Evolutionary conservation across 2,329 filamentous ascomycete species (phyloP).

Genomic region (Xylaria sp.): DNA sequence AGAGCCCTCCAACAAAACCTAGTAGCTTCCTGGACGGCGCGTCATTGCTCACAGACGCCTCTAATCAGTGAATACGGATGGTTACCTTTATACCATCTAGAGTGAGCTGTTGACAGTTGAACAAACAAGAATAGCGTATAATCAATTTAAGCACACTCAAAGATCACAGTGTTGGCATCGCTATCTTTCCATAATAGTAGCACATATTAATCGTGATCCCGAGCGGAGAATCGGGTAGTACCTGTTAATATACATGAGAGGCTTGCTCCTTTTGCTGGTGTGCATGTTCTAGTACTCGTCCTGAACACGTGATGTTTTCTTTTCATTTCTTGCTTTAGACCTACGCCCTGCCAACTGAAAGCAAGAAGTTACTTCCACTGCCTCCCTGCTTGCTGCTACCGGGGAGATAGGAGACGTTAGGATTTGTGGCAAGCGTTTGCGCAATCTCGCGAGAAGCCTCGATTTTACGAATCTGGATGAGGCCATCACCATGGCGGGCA

Average conservation of each 20-base stretch:
- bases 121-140: background rate
- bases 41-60: too few species aligned
- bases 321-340: constrained; percentile 17
- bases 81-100: background rate
- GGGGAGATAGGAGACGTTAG: constrained; percentile 94
- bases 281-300: background rate
- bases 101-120: background rate
- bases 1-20: background rate
- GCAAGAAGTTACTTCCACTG: constrained; percentile 51
- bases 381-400: constrained; percentile 70
- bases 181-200: constrained; percentile 28
- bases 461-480: constrained; percentile 95
- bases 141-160: background rate
- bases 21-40: too few species aligned
- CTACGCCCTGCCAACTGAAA: constrained; percentile 56
- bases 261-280: background rate
- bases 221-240: constrained; percentile 42
- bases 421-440: constrained; percentile 84
- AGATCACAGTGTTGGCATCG: background rate
- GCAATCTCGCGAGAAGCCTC: constrained; percentile 97
- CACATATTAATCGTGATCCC: constrained; percentile 42
- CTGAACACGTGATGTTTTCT: background rate
- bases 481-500: constrained; percentile 87
- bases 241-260: constrained; percentile 36
- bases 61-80: background rate